Conservation (phyloP, 176 grass and related monocot genomes). For the Triticum urartu region DNA sequence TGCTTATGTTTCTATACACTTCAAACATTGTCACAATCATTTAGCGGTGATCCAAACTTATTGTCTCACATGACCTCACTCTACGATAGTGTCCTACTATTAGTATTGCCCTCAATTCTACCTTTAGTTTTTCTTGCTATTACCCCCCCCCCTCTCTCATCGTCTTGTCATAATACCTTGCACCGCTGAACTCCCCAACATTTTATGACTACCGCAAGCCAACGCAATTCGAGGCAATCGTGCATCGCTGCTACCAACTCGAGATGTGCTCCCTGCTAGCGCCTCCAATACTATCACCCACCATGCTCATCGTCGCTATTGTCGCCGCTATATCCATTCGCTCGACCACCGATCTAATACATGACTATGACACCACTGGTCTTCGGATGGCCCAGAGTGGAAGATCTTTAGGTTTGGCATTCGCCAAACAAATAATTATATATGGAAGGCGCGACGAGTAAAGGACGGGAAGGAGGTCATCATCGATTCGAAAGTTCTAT, state of each 20-base stretch:
- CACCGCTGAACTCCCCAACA: not conserved
- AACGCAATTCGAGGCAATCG: not conserved
- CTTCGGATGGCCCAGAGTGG: not conserved
- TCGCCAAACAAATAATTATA: not conserved
- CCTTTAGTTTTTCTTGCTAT: not conserved
- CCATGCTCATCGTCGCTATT: not conserved
- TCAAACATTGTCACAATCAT: not conserved
- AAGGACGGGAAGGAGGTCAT: not conserved
- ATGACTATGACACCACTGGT: no score
- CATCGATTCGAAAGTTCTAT: not conserved
- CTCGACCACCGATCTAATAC: no score
- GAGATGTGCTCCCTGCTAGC: not conserved
- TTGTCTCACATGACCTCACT: not conserved
- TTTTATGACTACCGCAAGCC: not conserved
- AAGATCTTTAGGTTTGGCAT: not conserved
- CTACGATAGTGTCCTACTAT: no score
- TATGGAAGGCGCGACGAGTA: not conserved
- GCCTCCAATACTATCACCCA: not conserved
- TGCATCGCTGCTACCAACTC: not conserved
- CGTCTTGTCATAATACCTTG: not conserved
- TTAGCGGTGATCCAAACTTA: no score
- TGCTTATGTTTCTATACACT: not conserved
- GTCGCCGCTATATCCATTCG: no score
- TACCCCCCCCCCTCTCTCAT: not conserved
- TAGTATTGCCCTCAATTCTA: not conserved